Evolutionary conservation across 176 grass and related monocot species (phyloP).

Genomic region (Eragrostis curvula): DNA sequence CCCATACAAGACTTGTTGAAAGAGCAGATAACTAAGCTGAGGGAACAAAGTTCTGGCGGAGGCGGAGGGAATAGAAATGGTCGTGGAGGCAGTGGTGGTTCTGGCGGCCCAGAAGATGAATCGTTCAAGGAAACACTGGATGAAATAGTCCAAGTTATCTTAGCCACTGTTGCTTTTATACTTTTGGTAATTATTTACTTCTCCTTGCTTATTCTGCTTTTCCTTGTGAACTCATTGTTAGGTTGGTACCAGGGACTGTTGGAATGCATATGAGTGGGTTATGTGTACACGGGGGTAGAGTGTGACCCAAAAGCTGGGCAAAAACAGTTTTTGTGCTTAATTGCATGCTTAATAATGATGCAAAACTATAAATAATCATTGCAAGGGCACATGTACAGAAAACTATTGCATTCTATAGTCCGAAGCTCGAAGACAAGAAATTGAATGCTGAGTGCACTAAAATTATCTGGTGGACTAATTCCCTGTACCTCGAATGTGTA

Average conservation of each 20-base stretch:
- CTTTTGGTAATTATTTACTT: conserved; percentile 75
- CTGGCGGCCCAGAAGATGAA: conserved; percentile 66
- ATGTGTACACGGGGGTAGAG: no score
- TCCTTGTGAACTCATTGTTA: conserved; percentile 15
- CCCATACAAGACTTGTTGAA: conserved; percentile 76
- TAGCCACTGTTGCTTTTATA: conserved; percentile 78
- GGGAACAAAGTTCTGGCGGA: conserved; percentile 64
- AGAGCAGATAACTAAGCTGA: conserved; percentile 61
- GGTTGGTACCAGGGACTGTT: not conserved
- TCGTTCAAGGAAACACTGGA: conserved; percentile 79
- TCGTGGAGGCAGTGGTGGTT: conserved; percentile 61
- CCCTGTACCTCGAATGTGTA: no score
- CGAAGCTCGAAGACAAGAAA: no score
- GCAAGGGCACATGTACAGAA: no score
- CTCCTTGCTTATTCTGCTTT: conserved; percentile 16
- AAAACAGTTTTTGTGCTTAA: no score
- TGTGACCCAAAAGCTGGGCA: no score
- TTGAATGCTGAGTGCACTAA: no score
- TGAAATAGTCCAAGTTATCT: conserved; percentile 84
- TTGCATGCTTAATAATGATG: no score
- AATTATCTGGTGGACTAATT: no score
- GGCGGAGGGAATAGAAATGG: conserved; percentile 63
- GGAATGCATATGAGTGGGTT: not conserved
- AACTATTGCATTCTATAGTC: no score
- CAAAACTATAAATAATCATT: no score